Conservation (phyloP, 495 filamentous ascomycete genomes). For the Friedmanniomyces simplex region DNA sequence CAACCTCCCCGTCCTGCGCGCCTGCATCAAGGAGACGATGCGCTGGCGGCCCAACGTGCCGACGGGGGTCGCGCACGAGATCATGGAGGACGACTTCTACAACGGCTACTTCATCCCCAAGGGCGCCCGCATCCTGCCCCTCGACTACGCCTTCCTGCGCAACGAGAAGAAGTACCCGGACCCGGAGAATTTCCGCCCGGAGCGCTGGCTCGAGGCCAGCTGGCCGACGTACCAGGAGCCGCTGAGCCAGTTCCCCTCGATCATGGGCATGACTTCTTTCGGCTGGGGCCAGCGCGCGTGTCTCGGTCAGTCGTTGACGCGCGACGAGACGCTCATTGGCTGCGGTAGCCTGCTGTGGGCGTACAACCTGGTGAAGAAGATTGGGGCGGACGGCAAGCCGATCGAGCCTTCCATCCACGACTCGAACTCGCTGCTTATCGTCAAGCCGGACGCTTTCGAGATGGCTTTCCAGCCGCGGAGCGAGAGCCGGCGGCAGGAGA, state of each 20-base stretch:
- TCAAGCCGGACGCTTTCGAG: slow-evolving; percentile 31
- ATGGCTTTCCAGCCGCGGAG: slow-evolving; percentile 29
- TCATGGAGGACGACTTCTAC: slow-evolving; percentile 22
- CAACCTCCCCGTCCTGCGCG: slow-evolving; percentile 32
- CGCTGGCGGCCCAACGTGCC: slow-evolving; percentile 41
- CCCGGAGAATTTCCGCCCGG: slow-evolving; percentile 35
- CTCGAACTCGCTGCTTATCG: slow-evolving; percentile 28
- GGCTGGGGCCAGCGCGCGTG: slow-evolving; percentile 40
- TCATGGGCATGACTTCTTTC: slow-evolving; percentile 39
- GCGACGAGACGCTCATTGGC: slow-evolving; percentile 29
- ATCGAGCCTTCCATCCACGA: slow-evolving; percentile 32
- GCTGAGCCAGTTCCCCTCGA: slow-evolving; percentile 33
- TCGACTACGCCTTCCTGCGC: slow-evolving; percentile 19
- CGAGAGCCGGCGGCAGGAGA: slow-evolving; percentile 11
- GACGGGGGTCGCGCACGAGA: slow-evolving; percentile 17
- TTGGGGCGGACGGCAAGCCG: slow-evolving; percentile 33
- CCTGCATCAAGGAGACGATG: slow-evolving; percentile 49
- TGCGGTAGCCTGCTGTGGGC: slow-evolving; percentile 28
- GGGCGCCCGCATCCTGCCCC: slow-evolving; percentile 36
- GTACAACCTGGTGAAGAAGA: slow-evolving; percentile 29
- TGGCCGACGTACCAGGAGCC: slow-evolving; percentile 26
- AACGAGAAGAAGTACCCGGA: slow-evolving; percentile 30
- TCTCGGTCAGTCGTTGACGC: slow-evolving; percentile 43
- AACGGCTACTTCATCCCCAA: slow-evolving; percentile 34
- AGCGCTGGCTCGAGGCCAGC: slow-evolving; percentile 42